Conservation (phyloP, 1,284 basidiomycete genomes). For the Pseudomicrostroma phylloplanum region DNA sequence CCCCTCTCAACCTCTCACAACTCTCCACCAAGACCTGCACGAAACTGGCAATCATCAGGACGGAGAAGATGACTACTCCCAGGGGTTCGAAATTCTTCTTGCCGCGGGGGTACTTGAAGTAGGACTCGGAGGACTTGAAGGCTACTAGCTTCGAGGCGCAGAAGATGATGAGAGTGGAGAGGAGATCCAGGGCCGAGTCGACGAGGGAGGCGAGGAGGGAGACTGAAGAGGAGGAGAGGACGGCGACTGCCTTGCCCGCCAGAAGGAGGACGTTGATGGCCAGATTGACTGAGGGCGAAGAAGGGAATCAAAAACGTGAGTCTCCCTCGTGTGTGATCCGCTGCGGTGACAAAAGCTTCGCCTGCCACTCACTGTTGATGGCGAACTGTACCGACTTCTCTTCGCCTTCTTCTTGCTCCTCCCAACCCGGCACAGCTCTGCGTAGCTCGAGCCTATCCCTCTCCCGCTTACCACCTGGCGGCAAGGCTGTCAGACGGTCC, state of each 20-base stretch:
- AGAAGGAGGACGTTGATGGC: slow-evolving; percentile 56
- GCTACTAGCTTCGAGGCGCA: slow-evolving; percentile 39
- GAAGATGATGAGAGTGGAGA: slow-evolving; percentile 55
- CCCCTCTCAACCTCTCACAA: slow-evolving; percentile 16
- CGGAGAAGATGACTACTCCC: slow-evolving; percentile 56
- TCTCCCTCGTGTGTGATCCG: background rate
- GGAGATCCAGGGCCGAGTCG: slow-evolving; percentile 57
- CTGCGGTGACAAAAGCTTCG: too few species aligned
- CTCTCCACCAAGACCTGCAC: slow-evolving; percentile 46
- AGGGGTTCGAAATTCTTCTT: slow-evolving; percentile 56
- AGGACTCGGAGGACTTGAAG: slow-evolving; percentile 40
- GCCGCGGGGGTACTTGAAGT: slow-evolving; percentile 55
- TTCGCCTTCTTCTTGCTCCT: slow-evolving; percentile 32
- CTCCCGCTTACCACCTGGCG: slow-evolving; percentile 18
- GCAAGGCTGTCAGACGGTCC: slow-evolving; percentile 1
- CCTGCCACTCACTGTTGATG: slow-evolving; percentile 30
- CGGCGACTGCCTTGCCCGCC: slow-evolving; percentile 55
- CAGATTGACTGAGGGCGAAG: slow-evolving; percentile 14
- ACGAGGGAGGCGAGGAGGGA: slow-evolving; percentile 58
- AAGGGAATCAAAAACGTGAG: background rate
- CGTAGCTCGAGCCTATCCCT: slow-evolving; percentile 39
- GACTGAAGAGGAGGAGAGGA: slow-evolving; percentile 57
- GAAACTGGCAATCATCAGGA: slow-evolving; percentile 57
- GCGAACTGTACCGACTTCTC: slow-evolving; percentile 39
- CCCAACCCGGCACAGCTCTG: slow-evolving; percentile 41